Evolutionary conservation across 768 basidiomycete species (phyloP), one percentile per base, ranked within the genome.

Genomic region (Tylopilus intermedius): DNA sequence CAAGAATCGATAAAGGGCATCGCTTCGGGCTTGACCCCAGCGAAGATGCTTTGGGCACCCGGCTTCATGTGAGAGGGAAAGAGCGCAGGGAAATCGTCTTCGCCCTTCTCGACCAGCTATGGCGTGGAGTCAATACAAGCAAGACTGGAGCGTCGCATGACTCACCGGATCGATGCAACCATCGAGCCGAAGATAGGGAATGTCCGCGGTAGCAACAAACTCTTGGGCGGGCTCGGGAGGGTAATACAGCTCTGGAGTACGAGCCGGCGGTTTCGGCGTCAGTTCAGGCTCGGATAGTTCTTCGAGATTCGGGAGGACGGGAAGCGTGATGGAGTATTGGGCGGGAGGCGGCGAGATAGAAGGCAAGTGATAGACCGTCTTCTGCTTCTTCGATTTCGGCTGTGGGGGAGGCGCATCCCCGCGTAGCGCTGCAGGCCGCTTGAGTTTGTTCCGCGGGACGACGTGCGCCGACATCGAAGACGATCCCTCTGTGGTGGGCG

Each of bases 131-230:
- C 30, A 67, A 43, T 14, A 38, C 27, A 32, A 33, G 35, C 15
- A 18, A 33, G 9, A 6, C 13, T n/a, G n/a, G 29, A 49, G 22
- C 5, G 2, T 10, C 13, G 21, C 11, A 5, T 30, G 4, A 53
- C 68, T 51, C 54, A 71, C 69, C 55, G 45, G 9, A 45, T 49
- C 40, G 43, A 33, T n/a, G 37, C 26, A 45, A 14, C 37, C 29
- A 50, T 69, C 64, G 14, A 74, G 66, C 38, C 65, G 61, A 35
- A 74, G 60, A 48, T 59, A 47, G 6, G 72, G 73, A 41, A 75
- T 76, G 2, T 72, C 67, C 5, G 62, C 55, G 14, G 67, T 76
- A 8, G 67, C 46, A 10, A 75, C 64, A 35, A 74, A 76, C 6
- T 46, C 62, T 8, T 56, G 55, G 14, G 47, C 15, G 14, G 6